Base-by-base conservation (phyloP, 2,329 filamentous ascomycete species). In the Pyrenophora teres region DNA sequence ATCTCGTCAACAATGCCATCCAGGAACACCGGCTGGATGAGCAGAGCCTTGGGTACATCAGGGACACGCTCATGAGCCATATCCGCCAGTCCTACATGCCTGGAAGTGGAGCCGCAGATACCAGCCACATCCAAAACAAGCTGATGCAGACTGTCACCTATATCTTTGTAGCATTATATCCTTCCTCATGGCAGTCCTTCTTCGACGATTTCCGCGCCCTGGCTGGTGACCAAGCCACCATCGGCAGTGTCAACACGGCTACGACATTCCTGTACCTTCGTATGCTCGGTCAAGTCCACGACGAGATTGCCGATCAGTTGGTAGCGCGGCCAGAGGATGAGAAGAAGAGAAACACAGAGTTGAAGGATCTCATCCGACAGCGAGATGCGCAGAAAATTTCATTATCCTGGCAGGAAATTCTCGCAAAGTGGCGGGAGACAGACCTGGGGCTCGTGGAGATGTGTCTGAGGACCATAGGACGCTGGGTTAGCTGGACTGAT, bases 401-500 rank as follows among this genome's bases (percentile, higher is more conserved):
- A 37, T 81, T 82, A 54, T 93, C 92, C 3, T 99, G 94, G 94
- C 90, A 94, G 73, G 89, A 96, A 68, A 88, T 99, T 38, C 81
- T 99, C 48, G 81, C 85, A 9, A 85, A 87, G 65, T 97, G 92
- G 82, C 80, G 82, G 60, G 83, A 84, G 64, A 74, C 77, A 49
- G 82, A 83, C 67, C 81, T 85, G 50, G 84, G 88, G 61, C 83
- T 97, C 51, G 83, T 96, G 37, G 92, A 97, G 73, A 87, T 95
- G 81, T 92, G 90, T 64, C 81, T 99, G 46, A 91, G 88, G 75
- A 88, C 92, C n/a, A 86, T 99, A 60, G 92, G 91, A 32, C 94
- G 93, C 73, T 99, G 94, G 93, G 92, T 96, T 54, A 95, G 92
- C 81, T 99, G 94, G 94, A 96, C 95, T 68, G 94, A 97, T 70